Evolutionary conservation across 768 basidiomycete species (phyloP).

Genomic region (Calocera viscosa): DNA sequence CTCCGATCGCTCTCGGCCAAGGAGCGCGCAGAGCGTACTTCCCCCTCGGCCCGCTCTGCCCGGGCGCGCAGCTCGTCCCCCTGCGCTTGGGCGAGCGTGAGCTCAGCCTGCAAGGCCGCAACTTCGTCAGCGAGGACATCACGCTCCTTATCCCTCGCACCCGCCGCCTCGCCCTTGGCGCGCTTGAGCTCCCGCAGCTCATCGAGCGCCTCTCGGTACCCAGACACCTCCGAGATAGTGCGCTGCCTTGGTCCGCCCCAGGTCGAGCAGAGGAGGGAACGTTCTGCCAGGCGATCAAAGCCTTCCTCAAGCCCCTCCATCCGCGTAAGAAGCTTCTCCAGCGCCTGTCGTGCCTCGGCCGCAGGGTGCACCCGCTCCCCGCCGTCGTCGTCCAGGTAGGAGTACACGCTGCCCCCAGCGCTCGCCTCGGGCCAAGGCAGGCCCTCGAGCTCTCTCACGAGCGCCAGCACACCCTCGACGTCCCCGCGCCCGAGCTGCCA

Average conservation of each 20-base stretch:
- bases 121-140: conserved; percentile 13
- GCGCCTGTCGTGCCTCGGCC: conserved; percentile 42
- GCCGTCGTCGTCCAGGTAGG: conserved; percentile 9
- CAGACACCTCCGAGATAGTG: conserved; percentile 60
- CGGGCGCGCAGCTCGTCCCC: background rate
- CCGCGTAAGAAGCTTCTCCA: conserved; percentile 58
- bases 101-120: background rate
- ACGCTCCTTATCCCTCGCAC: conserved; percentile 15
- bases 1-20: conserved; percentile 45
- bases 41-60: background rate
- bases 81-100: background rate
- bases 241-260: background rate
- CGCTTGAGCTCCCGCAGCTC: conserved; percentile 52
- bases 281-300: conserved; percentile 78
- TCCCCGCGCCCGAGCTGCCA: conserved; percentile 59
- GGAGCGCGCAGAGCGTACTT: background rate
- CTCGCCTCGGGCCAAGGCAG: background rate
- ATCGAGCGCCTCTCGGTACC: conserved; percentile 57
- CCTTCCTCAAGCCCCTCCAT: conserved; percentile 71
- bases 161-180: conserved; percentile 31
- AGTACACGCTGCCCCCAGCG: background rate
- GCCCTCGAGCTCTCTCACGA: conserved; percentile 54
- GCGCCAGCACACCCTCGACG: conserved; percentile 48
- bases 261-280: conserved; percentile 22
- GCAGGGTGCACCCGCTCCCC: conserved; percentile 34